Percentiles rank a stretch among this genome's conserved stretches.
Conservation (phyloP, 208 protist genomes). For the Wallacemonas rigidus region DNA sequence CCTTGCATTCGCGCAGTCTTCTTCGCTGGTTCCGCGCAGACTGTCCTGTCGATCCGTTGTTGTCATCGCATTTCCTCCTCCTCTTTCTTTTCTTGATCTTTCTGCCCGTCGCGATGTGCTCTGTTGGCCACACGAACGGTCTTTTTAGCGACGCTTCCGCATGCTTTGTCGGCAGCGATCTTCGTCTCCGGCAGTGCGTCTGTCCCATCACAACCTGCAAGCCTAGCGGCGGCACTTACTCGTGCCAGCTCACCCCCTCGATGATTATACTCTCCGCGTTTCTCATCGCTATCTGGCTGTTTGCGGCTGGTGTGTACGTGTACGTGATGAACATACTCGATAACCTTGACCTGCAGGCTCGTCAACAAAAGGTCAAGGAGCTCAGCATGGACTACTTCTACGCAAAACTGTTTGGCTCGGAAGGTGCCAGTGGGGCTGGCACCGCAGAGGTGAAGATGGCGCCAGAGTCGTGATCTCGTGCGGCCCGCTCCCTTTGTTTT, state of each 20-base stretch:
- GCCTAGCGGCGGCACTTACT: slow-evolving; percentile 34
- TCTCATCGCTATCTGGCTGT: slow-evolving; percentile 63
- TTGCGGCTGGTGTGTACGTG: slow-evolving; percentile 64
- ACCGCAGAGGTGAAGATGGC: slow-evolving; percentile 20
- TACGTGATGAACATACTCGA: slow-evolving; percentile 58
- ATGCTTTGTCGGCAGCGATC: slow-evolving; percentile 63
- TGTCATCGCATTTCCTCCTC: background rate
- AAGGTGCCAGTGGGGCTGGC: slow-evolving; percentile 12
- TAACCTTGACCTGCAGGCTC: slow-evolving; percentile 42
- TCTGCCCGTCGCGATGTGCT: slow-evolving; percentile 39
- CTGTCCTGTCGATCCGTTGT: background rate
- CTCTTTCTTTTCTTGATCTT: slow-evolving; percentile 6
- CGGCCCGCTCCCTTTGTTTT: background rate
- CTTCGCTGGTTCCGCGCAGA: no score
- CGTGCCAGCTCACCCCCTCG: slow-evolving; percentile 59
- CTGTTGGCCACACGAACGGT: slow-evolving; percentile 43
- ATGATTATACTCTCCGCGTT: slow-evolving; percentile 61
- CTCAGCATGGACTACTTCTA: slow-evolving; percentile 69
- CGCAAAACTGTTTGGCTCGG: slow-evolving; percentile 71
- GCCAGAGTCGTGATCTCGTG: background rate
- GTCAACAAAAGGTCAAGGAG: slow-evolving; percentile 26
- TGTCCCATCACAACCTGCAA: slow-evolving; percentile 78
- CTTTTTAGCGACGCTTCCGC: slow-evolving; percentile 80
- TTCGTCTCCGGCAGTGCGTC: slow-evolving; percentile 68
- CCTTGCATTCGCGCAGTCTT: no score